Evolutionary conservation across 805 yeast species (phyloP).

Genomic region (Ogataea glucozyma): DNA sequence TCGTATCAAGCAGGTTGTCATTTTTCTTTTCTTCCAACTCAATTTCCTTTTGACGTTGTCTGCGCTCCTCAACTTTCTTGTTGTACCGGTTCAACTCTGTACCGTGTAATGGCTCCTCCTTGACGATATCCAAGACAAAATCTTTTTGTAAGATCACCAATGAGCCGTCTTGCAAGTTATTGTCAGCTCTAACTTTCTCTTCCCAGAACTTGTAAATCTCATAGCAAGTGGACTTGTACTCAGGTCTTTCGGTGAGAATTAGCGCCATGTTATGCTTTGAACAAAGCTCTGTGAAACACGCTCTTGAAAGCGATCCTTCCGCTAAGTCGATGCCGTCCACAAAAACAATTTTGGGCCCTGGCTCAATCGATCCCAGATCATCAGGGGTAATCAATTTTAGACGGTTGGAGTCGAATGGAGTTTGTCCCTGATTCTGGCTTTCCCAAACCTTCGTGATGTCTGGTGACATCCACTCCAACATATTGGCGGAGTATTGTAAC

Average conservation of each 20-base stretch:
- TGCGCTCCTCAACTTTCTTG: conserved; percentile 45
- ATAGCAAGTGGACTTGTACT: conserved; percentile 47
- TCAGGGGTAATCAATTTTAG: conserved; percentile 58
- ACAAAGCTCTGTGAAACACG: conserved; percentile 56
- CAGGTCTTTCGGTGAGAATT: conserved; percentile 69
- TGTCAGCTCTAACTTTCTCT: conserved; percentile 37
- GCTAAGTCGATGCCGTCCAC: conserved; percentile 69
- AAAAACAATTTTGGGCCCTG: conserved; percentile 76
- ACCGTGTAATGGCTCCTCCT: conserved; percentile 53
- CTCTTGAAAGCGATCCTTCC: conserved; percentile 61
- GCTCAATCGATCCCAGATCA: conserved; percentile 51
- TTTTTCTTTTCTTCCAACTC: conserved; percentile 34
- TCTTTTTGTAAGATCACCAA: conserved; percentile 54
- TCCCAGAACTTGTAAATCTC: conserved; percentile 58
- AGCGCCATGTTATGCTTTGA: conserved; percentile 66
- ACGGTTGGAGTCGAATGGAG: conserved; percentile 71
- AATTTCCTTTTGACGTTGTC: conserved; percentile 41
- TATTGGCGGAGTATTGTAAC: conserved; percentile 77
- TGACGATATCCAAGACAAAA: conserved; percentile 36
- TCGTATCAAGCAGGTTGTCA: conserved; percentile 32
- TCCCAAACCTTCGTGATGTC: conserved; percentile 88
- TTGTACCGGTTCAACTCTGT: conserved; percentile 52
- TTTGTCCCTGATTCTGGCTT: conserved; percentile 61
- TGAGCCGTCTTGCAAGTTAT: conserved; percentile 56
- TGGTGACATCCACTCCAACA: conserved; percentile 95